Conservation (phyloP, 2,329 filamentous ascomycete species). For the Phyllosticta citriasiana region DNA sequence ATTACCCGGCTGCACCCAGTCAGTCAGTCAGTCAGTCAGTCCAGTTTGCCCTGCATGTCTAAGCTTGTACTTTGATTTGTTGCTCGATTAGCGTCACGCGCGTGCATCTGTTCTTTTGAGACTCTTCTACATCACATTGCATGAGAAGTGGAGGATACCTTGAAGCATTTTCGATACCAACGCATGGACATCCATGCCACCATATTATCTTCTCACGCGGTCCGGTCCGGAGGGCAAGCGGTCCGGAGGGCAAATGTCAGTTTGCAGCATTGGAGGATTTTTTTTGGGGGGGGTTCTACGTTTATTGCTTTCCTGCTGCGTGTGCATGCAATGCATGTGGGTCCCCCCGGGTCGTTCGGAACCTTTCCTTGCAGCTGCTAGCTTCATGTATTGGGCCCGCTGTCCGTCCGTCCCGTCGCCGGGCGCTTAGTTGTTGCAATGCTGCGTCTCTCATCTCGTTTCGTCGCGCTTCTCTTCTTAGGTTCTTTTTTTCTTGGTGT, state of each 20-base stretch:
- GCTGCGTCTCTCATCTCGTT: background rate
- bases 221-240: background rate
- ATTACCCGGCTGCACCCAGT: background rate
- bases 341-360: background rate
- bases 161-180: background rate
- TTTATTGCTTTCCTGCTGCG: background rate
- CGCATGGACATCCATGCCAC: background rate
- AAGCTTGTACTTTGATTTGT: background rate
- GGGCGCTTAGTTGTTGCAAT: background rate
- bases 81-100: background rate
- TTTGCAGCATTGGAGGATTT: background rate
- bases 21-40: background rate
- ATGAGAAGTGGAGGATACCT: background rate
- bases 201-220: background rate
- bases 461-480: background rate
- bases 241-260: background rate
- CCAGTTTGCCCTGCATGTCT: background rate
- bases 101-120: background rate
- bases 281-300: background rate
- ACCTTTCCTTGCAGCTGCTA: background rate
- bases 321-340: background rate
- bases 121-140: background rate
- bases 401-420: background rate
- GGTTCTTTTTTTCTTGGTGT: background rate
- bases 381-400: background rate